Percentiles rank a stretch among this genome's conserved stretches.
Conservation (phyloP, 2,329 filamentous ascomycete genomes). For the Colletotrichum chrysophilum region DNA sequence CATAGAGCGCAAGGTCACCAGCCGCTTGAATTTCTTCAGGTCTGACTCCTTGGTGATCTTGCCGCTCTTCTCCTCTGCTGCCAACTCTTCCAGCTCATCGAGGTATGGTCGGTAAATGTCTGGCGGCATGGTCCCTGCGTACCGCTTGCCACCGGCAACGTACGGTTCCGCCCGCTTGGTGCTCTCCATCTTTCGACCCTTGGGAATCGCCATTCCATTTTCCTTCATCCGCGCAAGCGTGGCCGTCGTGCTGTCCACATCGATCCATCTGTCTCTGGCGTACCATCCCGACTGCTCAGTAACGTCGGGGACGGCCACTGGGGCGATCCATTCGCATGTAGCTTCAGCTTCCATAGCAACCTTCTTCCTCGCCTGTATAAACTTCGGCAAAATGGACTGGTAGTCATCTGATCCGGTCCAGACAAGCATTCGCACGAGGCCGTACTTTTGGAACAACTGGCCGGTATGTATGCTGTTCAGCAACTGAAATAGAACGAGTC, state of each 20-base stretch:
- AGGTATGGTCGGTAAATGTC: conserved; percentile 44
- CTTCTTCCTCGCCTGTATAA: conserved; percentile 59
- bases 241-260: conserved; percentile 47
- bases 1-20: conserved; percentile 30
- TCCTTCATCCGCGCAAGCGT: conserved; percentile 52
- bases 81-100: conserved; percentile 45
- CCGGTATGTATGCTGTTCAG: conserved; percentile 62
- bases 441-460: conserved; percentile 74
- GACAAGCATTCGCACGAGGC: conserved; percentile 78
- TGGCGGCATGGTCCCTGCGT: conserved; percentile 32
- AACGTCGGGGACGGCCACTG: conserved; percentile 55
- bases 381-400: conserved; percentile 62
- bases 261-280: conserved; percentile 51
- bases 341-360: conserved; percentile 65
- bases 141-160: conserved; percentile 25
- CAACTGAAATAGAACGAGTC: conserved; percentile 67
- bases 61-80: conserved; percentile 26
- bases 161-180: conserved; percentile 30
- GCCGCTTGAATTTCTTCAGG: conserved; percentile 22
- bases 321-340: conserved; percentile 61
- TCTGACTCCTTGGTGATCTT: not conserved
- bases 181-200: conserved; percentile 43
- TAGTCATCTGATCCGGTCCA: conserved; percentile 72
- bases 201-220: conserved; percentile 46
- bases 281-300: conserved; percentile 26